phyloP scores from a whole-genome alignment of 2,329 filamentous ascomycete species.

The Hypoxylon rubiginosum region DNA sequence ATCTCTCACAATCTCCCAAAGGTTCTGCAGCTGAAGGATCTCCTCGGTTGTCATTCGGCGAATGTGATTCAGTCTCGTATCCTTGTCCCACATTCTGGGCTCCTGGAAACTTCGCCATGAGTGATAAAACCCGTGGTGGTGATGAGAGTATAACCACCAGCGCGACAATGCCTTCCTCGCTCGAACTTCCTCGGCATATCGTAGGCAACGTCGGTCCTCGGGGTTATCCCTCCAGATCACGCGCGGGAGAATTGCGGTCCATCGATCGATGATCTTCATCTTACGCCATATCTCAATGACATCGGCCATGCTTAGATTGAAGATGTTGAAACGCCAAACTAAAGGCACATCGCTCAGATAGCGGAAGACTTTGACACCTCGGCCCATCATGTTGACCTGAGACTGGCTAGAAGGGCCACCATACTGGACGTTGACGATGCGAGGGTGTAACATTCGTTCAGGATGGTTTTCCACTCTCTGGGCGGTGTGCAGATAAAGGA shows the following conservation, averaged over 20 bases:
- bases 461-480: slow-evolving; percentile 49
- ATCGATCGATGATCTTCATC: slow-evolving; percentile 54
- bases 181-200: slow-evolving; percentile 58
- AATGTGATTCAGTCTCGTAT: slow-evolving; percentile 48
- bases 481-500: slow-evolving; percentile 63
- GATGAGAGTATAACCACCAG: slow-evolving; percentile 68
- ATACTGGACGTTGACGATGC: slow-evolving; percentile 41
- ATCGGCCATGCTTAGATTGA: slow-evolving; percentile 44
- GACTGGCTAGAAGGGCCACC: neutral
- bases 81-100: slow-evolving; percentile 42
- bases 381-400: slow-evolving; percentile 37
- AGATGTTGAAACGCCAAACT: neutral
- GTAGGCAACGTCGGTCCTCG: slow-evolving; percentile 61
- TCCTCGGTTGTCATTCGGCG: slow-evolving; percentile 48
- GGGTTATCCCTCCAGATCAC: slow-evolving; percentile 63
- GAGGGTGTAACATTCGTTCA: slow-evolving; percentile 45
- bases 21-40: slow-evolving; percentile 47
- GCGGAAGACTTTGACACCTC: slow-evolving; percentile 35
- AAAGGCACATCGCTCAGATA: slow-evolving; percentile 37
- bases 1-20: slow-evolving; percentile 44
- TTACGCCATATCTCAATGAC: slow-evolving; percentile 51
- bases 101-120: slow-evolving; percentile 39
- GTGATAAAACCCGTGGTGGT: slow-evolving; percentile 63
- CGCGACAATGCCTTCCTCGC: slow-evolving; percentile 65
- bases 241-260: slow-evolving; percentile 56